phyloP scores from a whole-genome alignment of 306 rosid genomes.

The Vigna mungo region DNA sequence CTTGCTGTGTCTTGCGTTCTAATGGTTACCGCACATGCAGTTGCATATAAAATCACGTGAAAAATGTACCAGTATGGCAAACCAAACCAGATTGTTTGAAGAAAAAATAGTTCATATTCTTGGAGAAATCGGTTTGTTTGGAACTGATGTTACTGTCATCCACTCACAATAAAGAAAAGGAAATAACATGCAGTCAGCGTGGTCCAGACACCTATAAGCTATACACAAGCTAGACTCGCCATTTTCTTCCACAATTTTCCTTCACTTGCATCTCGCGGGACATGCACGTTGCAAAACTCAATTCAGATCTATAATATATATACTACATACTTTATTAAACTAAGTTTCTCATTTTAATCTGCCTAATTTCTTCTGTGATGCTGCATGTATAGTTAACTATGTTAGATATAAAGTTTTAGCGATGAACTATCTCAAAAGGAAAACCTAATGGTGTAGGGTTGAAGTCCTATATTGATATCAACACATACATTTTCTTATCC shows the following conservation, averaged over 20 bases:
- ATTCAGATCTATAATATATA: neutral
- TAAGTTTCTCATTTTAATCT: no score
- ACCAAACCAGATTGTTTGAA: neutral
- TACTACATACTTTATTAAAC: no score
- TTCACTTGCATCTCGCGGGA: no score
- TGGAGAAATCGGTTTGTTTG: neutral
- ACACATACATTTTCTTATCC: no score
- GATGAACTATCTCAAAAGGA: neutral
- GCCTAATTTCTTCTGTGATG: no score
- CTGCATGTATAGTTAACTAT: no score
- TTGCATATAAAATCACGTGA: neutral
- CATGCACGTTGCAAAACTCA: neutral
- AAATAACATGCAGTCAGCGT: conserved; percentile 1
- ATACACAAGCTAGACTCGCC: neutral
- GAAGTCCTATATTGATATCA: no score
- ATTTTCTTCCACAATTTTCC: neutral
- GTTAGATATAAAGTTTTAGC: neutral
- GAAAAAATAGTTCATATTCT: neutral
- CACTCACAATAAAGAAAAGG: neutral
- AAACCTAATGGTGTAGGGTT: no score
- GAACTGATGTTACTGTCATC: conserved; percentile 13
- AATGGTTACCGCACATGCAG: neutral
- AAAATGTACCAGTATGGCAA: conserved; percentile 36
- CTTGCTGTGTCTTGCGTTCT: neutral
- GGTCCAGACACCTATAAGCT: conserved; percentile 12